These are phyloP conservation scores for Lecanicillium sp. DNA, from an alignment of 2,329 filamentous ascomycete genomes.

Conservation along the genomic window DNA sequence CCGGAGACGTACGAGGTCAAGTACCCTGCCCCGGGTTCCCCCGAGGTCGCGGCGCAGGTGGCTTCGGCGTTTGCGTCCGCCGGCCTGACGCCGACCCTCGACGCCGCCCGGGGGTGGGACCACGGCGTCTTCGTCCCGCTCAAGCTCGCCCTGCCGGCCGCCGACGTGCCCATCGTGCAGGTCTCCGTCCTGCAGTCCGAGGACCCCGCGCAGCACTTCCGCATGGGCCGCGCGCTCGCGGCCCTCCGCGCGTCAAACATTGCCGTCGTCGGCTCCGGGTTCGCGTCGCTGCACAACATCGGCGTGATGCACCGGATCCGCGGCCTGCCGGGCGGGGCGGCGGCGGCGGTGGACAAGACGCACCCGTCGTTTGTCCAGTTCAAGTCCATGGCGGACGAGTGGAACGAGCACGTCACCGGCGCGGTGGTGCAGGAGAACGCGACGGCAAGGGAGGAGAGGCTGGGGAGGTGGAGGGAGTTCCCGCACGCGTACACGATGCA, in stretches of 20 bases:
- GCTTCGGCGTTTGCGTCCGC: conserved; percentile 37
- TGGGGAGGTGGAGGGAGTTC: conserved; percentile 43
- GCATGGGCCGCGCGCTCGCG: conserved; percentile 47
- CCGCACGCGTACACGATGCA: conserved; percentile 47
- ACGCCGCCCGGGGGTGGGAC: conserved; percentile 45
- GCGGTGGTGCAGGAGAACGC: conserved; percentile 30
- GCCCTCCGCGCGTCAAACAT: conserved; percentile 45
- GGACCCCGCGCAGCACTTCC: conserved; percentile 41
- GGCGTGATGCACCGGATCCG: conserved; percentile 36
- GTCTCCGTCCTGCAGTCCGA: conserved; percentile 49
- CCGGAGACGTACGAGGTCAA: conserved; percentile 47
- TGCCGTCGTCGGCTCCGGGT: conserved; percentile 55
- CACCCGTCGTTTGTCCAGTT: conserved; percentile 21
- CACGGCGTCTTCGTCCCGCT: conserved; percentile 57
- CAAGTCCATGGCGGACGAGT: conserved; percentile 27
- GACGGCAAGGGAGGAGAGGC: conserved; percentile 31
- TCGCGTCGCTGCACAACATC: conserved; percentile 53
- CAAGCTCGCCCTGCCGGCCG: conserved; percentile 46
- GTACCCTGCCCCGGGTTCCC: conserved; percentile 51
- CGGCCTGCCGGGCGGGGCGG: background rate
- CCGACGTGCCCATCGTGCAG: conserved; percentile 50
- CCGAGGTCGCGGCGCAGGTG: conserved; percentile 45
- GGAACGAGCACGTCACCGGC: conserved; percentile 41
- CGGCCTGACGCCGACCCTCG: conserved; percentile 38
- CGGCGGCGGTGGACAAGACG: conserved; percentile 15